These are phyloP conservation scores for Sporothrix schenckii DNA, from an alignment of 2,329 filamentous ascomycete genomes.

Conservation along the genomic window DNA sequence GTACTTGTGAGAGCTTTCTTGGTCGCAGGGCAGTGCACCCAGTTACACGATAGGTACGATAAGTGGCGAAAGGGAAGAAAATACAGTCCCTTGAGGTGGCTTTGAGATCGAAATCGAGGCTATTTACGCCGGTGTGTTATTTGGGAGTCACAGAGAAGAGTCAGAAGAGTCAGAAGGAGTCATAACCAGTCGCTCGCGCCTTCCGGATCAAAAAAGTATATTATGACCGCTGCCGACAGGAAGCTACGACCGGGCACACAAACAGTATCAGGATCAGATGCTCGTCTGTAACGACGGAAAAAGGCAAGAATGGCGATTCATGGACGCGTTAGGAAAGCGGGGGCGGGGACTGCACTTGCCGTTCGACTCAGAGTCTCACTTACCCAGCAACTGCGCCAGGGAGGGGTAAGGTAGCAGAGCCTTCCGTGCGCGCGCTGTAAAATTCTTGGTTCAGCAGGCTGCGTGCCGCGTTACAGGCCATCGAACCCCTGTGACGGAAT, in stretches of 20 bases:
- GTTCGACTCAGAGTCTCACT: conserved; percentile 22
- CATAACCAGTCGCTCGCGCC: conserved; percentile 13
- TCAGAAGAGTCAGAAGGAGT: background rate
- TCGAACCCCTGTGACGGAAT: background rate
- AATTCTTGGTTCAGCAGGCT: conserved; percentile 4
- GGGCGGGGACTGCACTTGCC: conserved; percentile 30
- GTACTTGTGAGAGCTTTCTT: background rate
- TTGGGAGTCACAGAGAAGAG: conserved; percentile 16
- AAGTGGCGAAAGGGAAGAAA: background rate
- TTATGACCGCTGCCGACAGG: background rate
- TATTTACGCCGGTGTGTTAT: background rate
- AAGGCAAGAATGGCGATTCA: conserved; percentile 21
- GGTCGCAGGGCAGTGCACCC: background rate
- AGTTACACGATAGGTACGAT: background rate
- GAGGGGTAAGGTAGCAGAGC: conserved; percentile 4
- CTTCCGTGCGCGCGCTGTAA: conserved; percentile 19
- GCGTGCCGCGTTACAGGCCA: conserved; percentile 1
- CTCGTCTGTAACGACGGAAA: background rate
- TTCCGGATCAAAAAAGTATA: background rate
- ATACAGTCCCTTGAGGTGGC: background rate
- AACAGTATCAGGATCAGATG: background rate
- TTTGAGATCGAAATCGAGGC: background rate
- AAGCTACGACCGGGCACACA: conserved; percentile 7
- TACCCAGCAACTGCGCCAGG: conserved; percentile 16
- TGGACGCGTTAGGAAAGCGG: conserved; percentile 33